Evolutionary conservation across 768 basidiomycete genomes (phyloP), one percentile per base, ranked within the genome.

Genomic region (Tricholoma sp.): DNA sequence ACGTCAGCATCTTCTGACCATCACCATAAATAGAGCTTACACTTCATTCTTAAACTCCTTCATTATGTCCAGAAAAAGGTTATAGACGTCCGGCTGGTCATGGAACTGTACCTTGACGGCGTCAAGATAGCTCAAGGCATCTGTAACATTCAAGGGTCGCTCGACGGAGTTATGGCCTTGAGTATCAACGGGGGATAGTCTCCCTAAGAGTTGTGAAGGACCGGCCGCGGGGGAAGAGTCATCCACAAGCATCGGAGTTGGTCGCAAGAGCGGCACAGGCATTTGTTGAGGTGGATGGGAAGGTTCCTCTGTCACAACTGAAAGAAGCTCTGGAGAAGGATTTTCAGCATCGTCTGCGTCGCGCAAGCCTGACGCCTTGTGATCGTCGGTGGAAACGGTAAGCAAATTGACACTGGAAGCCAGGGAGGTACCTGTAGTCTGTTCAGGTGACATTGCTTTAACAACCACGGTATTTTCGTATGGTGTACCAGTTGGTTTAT

Each of bases 11-110:
- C 39, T 19, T 21, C 14, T 31, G 7, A 18, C 21, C 12, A 18
- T n/a, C n/a, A n/a, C n/a, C n/a, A n/a, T n/a, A n/a, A 49, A 29
- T 21, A 4, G n/a, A 14, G 82, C 88, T 66, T 65, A 91, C 91
- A 79, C 75, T 68, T 96, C 92, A 64, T 91, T 91, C 76, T 99
- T 98, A 74, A 99, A 99, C 72, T 98, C 94, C 76, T 98, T 98
- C 97, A 97, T 97, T 67, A 97, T 95, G 69, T 96, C 93, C 71
- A 95, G 74, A 65, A 94, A 94, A 61, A 88, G 82, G 72, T 97
- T 96, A 73, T 97, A 97, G 41, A 95, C 92, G 67, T 93, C 90
- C n/a, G 94, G 93, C 69, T 91, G 86, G 70, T 94, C 89, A 55
- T 84, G 81, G 69, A 97, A 97, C 76, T 94, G 89, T 29, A 81